These are phyloP conservation scores for Neurospora pannonica DNA, from an alignment of 495 filamentous ascomycete genomes.

Conservation along the genomic window DNA sequence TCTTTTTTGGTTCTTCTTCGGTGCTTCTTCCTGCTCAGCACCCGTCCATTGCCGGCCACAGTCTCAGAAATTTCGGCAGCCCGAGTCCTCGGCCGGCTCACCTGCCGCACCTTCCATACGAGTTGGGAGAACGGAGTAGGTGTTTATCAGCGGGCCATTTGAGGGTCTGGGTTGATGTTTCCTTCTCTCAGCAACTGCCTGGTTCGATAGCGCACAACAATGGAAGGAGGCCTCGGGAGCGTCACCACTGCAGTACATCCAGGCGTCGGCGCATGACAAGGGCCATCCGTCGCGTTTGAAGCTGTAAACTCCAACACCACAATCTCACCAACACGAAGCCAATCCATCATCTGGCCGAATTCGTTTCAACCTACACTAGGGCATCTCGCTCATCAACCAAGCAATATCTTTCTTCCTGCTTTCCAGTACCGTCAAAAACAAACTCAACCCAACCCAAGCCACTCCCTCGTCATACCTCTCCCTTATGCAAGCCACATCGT, in stretches of 20 bases:
- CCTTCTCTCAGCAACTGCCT: not conserved
- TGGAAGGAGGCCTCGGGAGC: not conserved
- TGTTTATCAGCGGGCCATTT: not conserved
- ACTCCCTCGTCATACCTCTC: not conserved
- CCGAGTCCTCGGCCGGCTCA: not conserved
- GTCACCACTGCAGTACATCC: not conserved
- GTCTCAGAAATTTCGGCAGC: not conserved
- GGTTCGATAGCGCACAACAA: not conserved
- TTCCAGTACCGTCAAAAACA: not conserved
- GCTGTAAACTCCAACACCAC: too few relatives aligned
- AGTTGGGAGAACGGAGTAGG: not conserved
- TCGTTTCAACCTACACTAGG: too few relatives aligned
- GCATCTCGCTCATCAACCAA: too few relatives aligned
- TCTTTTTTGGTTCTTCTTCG: not conserved
- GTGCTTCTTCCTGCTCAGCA: not conserved
- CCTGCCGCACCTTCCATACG: not conserved
- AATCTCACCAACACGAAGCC: too few relatives aligned
- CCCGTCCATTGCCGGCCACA: not conserved
- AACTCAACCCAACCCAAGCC: not conserved
- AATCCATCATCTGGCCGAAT: too few relatives aligned
- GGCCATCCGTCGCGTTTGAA: too few relatives aligned
- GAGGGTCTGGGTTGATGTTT: not conserved
- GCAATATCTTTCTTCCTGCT: not conserved
- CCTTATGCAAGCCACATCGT: not conserved
- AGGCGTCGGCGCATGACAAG: too few relatives aligned